Conservation (phyloP, 257 asterid species). For the Solanum lignicaule region DNA sequence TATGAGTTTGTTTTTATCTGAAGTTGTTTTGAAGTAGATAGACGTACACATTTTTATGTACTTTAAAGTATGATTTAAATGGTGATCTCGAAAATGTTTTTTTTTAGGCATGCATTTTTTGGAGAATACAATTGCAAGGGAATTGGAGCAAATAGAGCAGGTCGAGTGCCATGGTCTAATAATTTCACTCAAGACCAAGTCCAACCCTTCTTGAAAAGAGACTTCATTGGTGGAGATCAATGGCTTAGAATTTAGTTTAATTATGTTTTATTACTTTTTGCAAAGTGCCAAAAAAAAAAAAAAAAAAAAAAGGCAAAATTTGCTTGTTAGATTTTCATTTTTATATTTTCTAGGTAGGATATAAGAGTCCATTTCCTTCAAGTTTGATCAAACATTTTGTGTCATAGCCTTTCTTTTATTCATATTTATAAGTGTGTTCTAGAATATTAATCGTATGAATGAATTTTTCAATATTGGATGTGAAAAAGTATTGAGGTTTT, state of each 20-base stretch:
- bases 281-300: not conserved
- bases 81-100: not conserved
- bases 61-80: not conserved
- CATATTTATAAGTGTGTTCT: not conserved
- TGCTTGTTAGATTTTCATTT: not conserved
- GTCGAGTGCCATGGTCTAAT: slow-evolving; percentile 53
- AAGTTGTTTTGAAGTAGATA: not conserved
- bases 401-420: not conserved
- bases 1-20: not conserved
- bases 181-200: slow-evolving; percentile 26
- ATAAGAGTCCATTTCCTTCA: not conserved
- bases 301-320: not conserved
- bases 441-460: not conserved
- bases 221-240: slow-evolving; percentile 38
- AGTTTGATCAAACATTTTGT: not conserved
- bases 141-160: slow-evolving; percentile 43
- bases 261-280: not conserved
- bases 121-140: slow-evolving; percentile 67
- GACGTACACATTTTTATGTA: not conserved
- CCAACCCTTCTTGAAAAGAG: slow-evolving; percentile 22
- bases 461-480: not conserved
- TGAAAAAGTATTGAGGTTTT: not conserved
- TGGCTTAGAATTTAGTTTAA: slow-evolving; percentile 43
- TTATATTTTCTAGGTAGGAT: not conserved
- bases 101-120: slow-evolving; percentile 43